Evolutionary conservation across 1,139 yeast genomes (phyloP), one percentile per base, ranked within the genome.

Genomic region (Yamadazyma atmosphaerica): DNA sequence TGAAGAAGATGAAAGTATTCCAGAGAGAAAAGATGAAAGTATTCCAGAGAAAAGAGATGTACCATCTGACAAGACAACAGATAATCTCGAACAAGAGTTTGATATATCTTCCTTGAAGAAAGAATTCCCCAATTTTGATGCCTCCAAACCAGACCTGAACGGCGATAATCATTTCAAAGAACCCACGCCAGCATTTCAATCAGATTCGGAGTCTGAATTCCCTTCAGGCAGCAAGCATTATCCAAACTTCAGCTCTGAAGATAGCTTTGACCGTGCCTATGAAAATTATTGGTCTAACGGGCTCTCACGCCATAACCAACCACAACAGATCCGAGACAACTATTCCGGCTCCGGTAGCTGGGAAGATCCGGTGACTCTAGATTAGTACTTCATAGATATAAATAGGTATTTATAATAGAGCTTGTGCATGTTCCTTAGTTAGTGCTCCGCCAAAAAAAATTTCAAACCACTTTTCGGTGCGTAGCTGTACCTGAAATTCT

Each of bases 301-400:
- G 28, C 22, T 7, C 12, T 4, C n/a, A 8, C 5, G 9, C 11
- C 9, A 13, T 28, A 19, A 16, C 12, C 21, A 16, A 6, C n/a
- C 21, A 16, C 5, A 15, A 28, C 26, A 23, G 17, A 21, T 17
- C 26, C 24, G 9, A 4, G 40, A 39, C 21, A 35, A 25, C 14
- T 36, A 38, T 17, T 35, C 39, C 17, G 70, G 68, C 14, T 45
- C 54, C 1, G 72, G 73, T 1, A 64, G 67, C 38, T 68, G 72
- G 72, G 67, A 62, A 25, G 69, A 68, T 41, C 74, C 74, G 4
- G 52, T 49, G 8, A 46, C 45, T 2, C 25, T 49, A 17, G 52
- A 49, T 23, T 49, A 42, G 11, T 12, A 7, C 12, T 4, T 11
- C 26, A 23, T 23, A 21, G 7, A 21, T 7, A 17, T 13, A 28